phyloP scores from a whole-genome alignment of 768 basidiomycete genomes.

The Vararia minispora region DNA sequence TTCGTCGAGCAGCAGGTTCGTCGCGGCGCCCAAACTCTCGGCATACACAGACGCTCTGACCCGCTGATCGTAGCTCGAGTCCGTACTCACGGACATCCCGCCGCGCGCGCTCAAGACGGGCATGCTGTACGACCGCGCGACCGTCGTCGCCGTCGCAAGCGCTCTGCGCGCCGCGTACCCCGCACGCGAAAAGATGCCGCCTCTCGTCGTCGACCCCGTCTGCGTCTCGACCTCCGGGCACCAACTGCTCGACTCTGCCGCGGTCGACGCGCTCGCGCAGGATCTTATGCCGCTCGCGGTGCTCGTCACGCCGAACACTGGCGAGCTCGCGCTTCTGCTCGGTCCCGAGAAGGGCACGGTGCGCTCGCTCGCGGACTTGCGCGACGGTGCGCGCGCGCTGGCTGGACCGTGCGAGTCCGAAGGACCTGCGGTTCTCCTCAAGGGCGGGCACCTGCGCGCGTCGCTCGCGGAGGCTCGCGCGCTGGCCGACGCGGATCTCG shows the following conservation, averaged over 20 bases:
- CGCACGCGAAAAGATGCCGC: conserved; percentile 23
- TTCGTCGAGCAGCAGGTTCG: conserved; percentile 70
- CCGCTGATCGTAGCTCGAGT: conserved; percentile 38
- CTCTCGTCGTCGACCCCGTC: conserved; percentile 80
- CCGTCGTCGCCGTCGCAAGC: conserved; percentile 37
- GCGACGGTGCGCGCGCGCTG: conserved; percentile 40
- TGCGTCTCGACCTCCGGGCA: conserved; percentile 88
- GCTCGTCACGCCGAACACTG: conserved; percentile 77
- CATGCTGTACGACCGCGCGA: conserved; percentile 65
- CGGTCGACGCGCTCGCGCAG: conserved; percentile 43
- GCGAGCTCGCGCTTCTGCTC: conserved; percentile 66
- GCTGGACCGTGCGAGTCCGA: too few species aligned
- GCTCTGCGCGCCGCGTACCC: conserved; percentile 35
- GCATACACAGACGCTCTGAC: neutral
- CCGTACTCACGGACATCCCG: conserved; percentile 62
- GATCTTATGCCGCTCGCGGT: conserved; percentile 63
- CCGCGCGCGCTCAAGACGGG: conserved; percentile 78
- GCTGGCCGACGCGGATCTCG: neutral
- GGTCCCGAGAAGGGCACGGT: conserved; percentile 28
- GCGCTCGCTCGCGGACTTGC: conserved; percentile 44
- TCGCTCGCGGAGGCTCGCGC: neutral
- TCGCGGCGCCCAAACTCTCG: conserved; percentile 2
- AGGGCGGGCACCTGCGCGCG: conserved; percentile 67
- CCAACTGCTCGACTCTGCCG: conserved; percentile 55
- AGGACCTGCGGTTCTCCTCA: conserved; percentile 61